phyloP scores from a whole-genome alignment of 164 flowering plant genomes.

The Dillenia suffruticosa region DNA sequence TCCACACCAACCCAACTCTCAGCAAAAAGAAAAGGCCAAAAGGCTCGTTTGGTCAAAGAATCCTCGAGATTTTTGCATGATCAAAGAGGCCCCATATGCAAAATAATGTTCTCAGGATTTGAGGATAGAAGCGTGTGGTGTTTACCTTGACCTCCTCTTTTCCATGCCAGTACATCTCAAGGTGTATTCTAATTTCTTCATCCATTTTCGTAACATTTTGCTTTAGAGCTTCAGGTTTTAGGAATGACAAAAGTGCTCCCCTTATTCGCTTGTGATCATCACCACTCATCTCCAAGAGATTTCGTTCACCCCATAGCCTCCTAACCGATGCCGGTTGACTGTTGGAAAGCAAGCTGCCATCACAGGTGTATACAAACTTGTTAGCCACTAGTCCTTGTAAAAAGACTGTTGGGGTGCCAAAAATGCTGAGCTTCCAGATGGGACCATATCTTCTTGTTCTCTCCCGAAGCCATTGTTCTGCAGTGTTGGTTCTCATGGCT shows the following conservation, averaged over 20 bases:
- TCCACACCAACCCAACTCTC: too few relatives aligned
- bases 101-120: too few relatives aligned
- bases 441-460: slow-evolving; percentile 31
- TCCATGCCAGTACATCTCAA: slow-evolving; percentile 17
- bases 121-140: too few relatives aligned
- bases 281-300: slow-evolving; percentile 21
- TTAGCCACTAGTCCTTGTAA: slow-evolving; percentile 38
- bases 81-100: too few relatives aligned
- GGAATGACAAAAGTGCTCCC: slow-evolving; percentile 17
- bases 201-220: slow-evolving; percentile 25
- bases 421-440: slow-evolving; percentile 30
- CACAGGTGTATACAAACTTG: slow-evolving; percentile 29
- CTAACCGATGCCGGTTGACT: slow-evolving; percentile 25
- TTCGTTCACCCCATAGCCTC: slow-evolving; percentile 25
- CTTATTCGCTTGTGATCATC: slow-evolving; percentile 28
- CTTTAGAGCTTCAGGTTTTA: slow-evolving; percentile 28
- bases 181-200: slow-evolving; percentile 14
- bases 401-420: slow-evolving; percentile 33
- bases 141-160: slow-evolving; percentile 18
- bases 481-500: slow-evolving; percentile 33
- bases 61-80: too few relatives aligned
- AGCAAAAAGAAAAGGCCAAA: too few relatives aligned
- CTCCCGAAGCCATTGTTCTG: slow-evolving; percentile 33
- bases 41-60: too few relatives aligned
- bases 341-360: slow-evolving; percentile 17